Conservation (phyloP, 176 grass and related monocot genomes). For the Puya raimondii region DNA sequence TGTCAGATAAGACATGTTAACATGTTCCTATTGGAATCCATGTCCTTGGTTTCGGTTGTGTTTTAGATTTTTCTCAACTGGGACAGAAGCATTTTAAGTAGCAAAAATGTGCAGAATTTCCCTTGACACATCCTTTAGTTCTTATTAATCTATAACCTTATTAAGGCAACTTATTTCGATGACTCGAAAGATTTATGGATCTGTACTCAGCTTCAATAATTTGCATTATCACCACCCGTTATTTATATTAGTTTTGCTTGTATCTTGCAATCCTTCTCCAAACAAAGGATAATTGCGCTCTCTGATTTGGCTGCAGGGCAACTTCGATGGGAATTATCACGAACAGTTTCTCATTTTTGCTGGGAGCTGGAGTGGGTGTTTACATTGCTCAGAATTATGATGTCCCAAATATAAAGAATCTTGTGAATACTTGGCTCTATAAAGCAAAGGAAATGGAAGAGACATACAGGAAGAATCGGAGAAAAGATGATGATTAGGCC, state of each 20-base stretch:
- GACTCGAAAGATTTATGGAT: no score
- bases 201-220: not conserved
- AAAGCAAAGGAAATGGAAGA: slow-evolving; percentile 44
- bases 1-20: no score
- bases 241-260: not conserved
- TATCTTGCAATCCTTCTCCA: not conserved
- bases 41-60: no score
- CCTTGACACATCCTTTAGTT: no score
- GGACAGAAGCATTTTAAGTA: no score
- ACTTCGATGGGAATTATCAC: slow-evolving; percentile 45
- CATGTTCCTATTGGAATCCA: no score
- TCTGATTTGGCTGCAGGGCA: slow-evolving; percentile 17
- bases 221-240: not conserved
- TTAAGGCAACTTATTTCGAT: no score
- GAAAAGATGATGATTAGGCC: slow-evolving; percentile 29
- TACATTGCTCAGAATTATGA: slow-evolving; percentile 85
- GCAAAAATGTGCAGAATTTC: no score
- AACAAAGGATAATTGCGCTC: not conserved
- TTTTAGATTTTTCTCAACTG: no score
- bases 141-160: no score
- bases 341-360: slow-evolving; percentile 50
- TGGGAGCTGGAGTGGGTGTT: slow-evolving; percentile 47
- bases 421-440: slow-evolving; percentile 23
- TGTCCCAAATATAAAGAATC: slow-evolving; percentile 52
- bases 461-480: slow-evolving; percentile 25